Percentiles rank a stretch among this genome's conserved stretches.
Evolutionary conservation across 23 red algal species (phyloP).

Genomic region (Pyropia haitanensis): DNA sequence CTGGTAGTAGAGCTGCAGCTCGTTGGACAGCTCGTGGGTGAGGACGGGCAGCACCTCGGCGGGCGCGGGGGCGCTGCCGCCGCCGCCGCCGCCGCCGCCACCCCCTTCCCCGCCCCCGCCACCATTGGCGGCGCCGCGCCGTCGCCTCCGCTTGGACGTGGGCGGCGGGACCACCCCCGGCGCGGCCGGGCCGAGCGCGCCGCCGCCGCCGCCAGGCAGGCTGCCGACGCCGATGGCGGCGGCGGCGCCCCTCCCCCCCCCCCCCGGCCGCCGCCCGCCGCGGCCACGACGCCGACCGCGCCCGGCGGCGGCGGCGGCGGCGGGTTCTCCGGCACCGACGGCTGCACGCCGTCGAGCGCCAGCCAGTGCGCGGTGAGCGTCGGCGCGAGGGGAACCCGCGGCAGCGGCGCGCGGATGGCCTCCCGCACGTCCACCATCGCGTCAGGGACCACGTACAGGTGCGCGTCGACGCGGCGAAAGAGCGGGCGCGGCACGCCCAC

Average conservation of each 20-base stretch:
- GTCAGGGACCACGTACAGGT: slow-evolving; percentile 68
- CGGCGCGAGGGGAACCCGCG: slow-evolving; percentile 50
- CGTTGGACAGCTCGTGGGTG: slow-evolving; percentile 70
- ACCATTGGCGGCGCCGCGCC: no score
- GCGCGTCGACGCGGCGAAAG: slow-evolving; percentile 29
- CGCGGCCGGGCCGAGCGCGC: no score
- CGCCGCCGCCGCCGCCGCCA: no score
- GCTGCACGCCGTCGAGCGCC: slow-evolving; percentile 75
- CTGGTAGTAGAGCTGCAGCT: slow-evolving; percentile 84
- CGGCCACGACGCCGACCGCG: not conserved
- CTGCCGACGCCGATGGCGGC: not conserved
- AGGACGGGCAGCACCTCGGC: slow-evolving; percentile 42
- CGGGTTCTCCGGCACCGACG: slow-evolving; percentile 77
- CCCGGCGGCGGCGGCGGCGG: not conserved
- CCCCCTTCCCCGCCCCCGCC: no score
- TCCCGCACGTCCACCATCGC: slow-evolving; percentile 45
- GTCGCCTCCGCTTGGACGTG: no score
- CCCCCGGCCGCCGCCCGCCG: not conserved
- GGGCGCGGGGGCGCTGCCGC: no score
- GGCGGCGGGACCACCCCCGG: no score
- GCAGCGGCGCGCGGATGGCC: slow-evolving; percentile 45
- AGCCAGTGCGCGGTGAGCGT: slow-evolving; percentile 83
- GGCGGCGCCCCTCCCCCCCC: slow-evolving; percentile 3
- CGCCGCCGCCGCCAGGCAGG: not conserved
- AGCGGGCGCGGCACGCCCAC: not conserved